A percentile compares a stretch with the other conserved stretches of the same genome.
Evolutionary conservation across 345 rosid species (phyloP).

Genomic region (Anastatica hierochuntica): DNA sequence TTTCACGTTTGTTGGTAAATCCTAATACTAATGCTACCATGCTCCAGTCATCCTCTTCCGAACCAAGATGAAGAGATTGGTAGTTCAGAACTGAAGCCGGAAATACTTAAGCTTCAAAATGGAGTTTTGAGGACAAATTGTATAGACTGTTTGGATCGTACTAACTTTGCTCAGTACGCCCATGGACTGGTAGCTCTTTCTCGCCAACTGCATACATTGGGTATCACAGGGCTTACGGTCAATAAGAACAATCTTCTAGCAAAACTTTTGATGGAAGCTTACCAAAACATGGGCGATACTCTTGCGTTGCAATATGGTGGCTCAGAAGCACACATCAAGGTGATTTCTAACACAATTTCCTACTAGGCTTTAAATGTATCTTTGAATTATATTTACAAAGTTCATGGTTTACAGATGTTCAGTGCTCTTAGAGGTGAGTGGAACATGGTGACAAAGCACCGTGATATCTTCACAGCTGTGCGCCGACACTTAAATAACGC

Average conservation of each 20-base stretch:
- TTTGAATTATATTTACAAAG: not conserved
- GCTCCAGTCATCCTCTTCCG: slow-evolving; percentile 33
- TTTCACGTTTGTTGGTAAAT: not conserved
- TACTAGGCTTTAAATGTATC: not conserved
- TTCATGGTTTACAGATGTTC: slow-evolving; percentile 19
- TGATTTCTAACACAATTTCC: slow-evolving; percentile 15
- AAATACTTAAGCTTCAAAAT: slow-evolving; percentile 37
- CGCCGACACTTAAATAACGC: slow-evolving; percentile 23
- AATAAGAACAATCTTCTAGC: slow-evolving; percentile 62
- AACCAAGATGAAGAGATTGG: slow-evolving; percentile 25
- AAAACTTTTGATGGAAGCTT: slow-evolving; percentile 48
- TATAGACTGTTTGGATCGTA: slow-evolving; percentile 92
- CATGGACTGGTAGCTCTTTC: slow-evolving; percentile 73
- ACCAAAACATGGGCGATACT: slow-evolving; percentile 81
- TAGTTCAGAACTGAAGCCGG: slow-evolving; percentile 19
- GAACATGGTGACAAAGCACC: slow-evolving; percentile 19
- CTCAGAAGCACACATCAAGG: slow-evolving; percentile 94
- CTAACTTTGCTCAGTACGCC: slow-evolving; percentile 88
- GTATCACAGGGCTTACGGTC: slow-evolving; percentile 38
- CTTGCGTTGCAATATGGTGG: slow-evolving; percentile 93
- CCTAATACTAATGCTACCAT: slow-evolving; percentile 21
- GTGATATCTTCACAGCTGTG: slow-evolving; percentile 16
- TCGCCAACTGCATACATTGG: slow-evolving; percentile 54
- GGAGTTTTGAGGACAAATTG: slow-evolving; percentile 93
- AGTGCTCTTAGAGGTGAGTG: slow-evolving; percentile 20